Base-by-base conservation (phyloP, 140 eudicot species). In the Ambrosia hybrid region DNA sequence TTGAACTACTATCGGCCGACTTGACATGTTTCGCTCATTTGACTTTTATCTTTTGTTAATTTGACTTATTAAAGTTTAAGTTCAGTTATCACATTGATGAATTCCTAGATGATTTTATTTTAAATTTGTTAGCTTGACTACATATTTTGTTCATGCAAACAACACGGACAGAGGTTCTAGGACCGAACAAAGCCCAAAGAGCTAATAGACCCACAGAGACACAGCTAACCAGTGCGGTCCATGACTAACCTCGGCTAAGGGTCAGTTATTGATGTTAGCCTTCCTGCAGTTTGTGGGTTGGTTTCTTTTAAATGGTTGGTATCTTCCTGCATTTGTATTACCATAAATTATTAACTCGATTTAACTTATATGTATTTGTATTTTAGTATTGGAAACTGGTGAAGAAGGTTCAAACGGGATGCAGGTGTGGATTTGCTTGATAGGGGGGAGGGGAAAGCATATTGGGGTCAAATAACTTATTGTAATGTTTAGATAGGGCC, bases 181-280 rank as follows among this genome's bases (percentile, higher is more conserved):
- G 5, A 9, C 30, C 43, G 30, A 17, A 46, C 39, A 21, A 46
- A 67, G 4, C 58, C 41, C 39, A 17, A 9, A 43, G 61, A 46
- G 46, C 33, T 2, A 49, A n/a, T 9, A 5, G 45, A 48, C 48
- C n/a, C 12, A 2, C 8, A 9, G 48, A 67, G 46, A 12, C 71
- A 65, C 71, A 65, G 59, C 49, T 49, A 52, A 49, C 30, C 33
- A 68, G 30, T 48, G n/a, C 9, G 53, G 53, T 11, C 53, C n/a
- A 41, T 41, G 46, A 41, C 46, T 41, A 8, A 41, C 46, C 46
- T 41, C 46, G 4, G 46, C 2, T 2, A 6, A 48, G 11, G 53
- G 53, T 48, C 53, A 8, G 12, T 9, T 41, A 3, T 41, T 6
- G n/a, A 48, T 9, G n/a, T 48, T 48, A 48, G 3, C 13, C 11